Conservation (phyloP, 2,329 filamentous ascomycete genomes). For the Dryadomyces sulphureus region DNA sequence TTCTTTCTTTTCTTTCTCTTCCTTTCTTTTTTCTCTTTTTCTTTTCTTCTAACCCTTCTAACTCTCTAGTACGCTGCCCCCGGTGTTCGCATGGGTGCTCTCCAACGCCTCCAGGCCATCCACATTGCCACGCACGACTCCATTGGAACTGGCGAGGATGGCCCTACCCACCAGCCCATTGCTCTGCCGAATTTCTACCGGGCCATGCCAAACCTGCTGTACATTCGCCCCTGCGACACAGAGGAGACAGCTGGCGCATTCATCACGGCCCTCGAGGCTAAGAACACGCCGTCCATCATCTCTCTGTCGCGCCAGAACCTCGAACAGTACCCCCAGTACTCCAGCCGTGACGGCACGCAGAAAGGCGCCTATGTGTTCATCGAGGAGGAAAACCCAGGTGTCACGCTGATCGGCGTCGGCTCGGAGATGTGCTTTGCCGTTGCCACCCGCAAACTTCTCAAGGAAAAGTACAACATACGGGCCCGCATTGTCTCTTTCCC, state of each 20-base stretch:
- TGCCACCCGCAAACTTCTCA: conserved; percentile 20
- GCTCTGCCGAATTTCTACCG: conserved; percentile 41
- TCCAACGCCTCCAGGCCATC: conserved; percentile 38
- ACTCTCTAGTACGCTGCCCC: conserved; percentile 4
- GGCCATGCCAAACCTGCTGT: conserved; percentile 46
- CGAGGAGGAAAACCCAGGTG: conserved; percentile 17
- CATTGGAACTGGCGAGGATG: conserved; percentile 44
- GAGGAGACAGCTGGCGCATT: conserved; percentile 43
- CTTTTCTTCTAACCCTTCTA: not conserved
- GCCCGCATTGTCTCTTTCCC: conserved; percentile 23
- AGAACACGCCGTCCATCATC: conserved; percentile 24
- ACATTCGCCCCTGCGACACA: conserved; percentile 43
- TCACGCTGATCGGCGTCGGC: conserved; percentile 24
- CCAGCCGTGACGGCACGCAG: conserved; percentile 20
- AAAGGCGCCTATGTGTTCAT: conserved; percentile 25
- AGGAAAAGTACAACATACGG: conserved; percentile 15
- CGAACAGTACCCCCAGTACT: conserved; percentile 16
- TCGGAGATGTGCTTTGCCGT: conserved; percentile 26
- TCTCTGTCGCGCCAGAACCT: conserved; percentile 26
- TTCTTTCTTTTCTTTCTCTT: conserved; percentile 19
- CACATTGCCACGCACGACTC: conserved; percentile 48
- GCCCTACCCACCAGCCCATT: conserved; percentile 48
- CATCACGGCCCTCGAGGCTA: conserved; percentile 19
- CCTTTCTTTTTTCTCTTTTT: not conserved
- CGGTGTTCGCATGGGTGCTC: conserved; percentile 33